Evolutionary conservation across 441 rosid species (phyloP), one percentile per base, ranked within the genome.

Genomic region (Corymbia calophylla): DNA sequence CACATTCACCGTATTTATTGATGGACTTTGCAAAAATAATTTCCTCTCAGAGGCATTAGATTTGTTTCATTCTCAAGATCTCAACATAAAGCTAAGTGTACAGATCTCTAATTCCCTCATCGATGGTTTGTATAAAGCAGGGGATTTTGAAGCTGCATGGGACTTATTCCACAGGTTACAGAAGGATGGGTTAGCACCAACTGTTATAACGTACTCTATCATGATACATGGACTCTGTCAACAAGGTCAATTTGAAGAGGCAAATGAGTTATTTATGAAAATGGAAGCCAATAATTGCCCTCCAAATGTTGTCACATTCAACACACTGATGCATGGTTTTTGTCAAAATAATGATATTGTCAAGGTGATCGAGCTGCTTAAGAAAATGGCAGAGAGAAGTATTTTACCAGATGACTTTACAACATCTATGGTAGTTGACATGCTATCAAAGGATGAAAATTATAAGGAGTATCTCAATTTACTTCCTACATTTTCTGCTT

Each of bases 231-330:
- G 92, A 60, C 90, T 89, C 58, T 90, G 93, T 82, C 89, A 70
- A 70, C 88, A 89, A 60, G 92, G 91, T 84, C 85, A 90, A 73
- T 35, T 90, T 35, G 90, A 91, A 70, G 89, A 89, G 86, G 93
- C 95, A 47, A 88, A 92, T 62, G 87, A 88, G 86, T 89, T 94
- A 54, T 81, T 91, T 48, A 53, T 87, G 48, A 92, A 90, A 64
- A 92, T 94, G 95, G 92, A 93, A 90, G 87, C 86, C 27, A 90
- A 91, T 55, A 92, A 91, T 35, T 94, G 94, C 87, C 60, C 91
- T 88, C 94, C 94, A 56, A 90, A 91, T 77, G 70, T 88, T 4
- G 70, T 91, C 70, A 92, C 94, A 21, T 93, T 89, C 88, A 92
- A 90, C 82, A 89, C 92, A 32, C 92, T 92, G 70, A 89, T 93